Evolutionary conservation across 2,329 filamentous ascomycete species (phyloP).

Genomic region (Xylaria sp.): DNA sequence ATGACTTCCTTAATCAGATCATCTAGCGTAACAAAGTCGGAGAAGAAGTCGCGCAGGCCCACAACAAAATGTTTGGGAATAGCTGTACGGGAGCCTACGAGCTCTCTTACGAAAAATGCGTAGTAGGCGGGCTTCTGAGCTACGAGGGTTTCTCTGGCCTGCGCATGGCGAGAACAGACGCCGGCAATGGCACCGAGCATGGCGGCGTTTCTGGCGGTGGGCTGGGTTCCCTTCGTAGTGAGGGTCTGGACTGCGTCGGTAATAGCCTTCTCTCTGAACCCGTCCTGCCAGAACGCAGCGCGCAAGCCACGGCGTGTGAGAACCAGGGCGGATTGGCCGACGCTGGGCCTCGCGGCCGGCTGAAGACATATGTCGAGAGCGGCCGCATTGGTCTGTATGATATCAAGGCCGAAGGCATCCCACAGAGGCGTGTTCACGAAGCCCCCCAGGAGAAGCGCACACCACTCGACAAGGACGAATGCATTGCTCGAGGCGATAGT

Average conservation of each 20-base stretch:
- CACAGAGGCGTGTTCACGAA: constrained; percentile 71
- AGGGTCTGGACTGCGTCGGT: constrained; percentile 72
- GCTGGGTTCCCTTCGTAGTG: constrained; percentile 72
- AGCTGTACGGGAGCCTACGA: constrained; percentile 79
- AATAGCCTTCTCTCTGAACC: constrained; percentile 70
- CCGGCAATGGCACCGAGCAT: constrained; percentile 89
- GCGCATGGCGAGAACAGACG: constrained; percentile 78
- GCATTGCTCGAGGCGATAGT: constrained; percentile 82
- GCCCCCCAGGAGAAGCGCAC: constrained; percentile 79
- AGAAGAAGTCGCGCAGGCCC: constrained; percentile 85
- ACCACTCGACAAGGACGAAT: constrained; percentile 93
- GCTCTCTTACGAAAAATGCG: constrained; percentile 85
- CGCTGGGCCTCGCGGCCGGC: constrained; percentile 68
- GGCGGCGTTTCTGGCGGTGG: constrained; percentile 76
- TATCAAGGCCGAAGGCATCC: constrained; percentile 71
- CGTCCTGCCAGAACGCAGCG: constrained; percentile 71
- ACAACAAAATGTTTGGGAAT: constrained; percentile 78
- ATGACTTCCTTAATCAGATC: constrained; percentile 82
- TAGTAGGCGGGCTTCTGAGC: constrained; percentile 77
- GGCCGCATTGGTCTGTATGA: constrained; percentile 76
- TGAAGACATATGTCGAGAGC: constrained; percentile 82
- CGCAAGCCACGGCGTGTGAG: constrained; percentile 84
- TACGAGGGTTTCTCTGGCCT: constrained; percentile 71
- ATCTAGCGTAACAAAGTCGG: constrained; percentile 75
- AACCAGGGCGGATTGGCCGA: constrained; percentile 79